Evolutionary conservation across 2,329 filamentous ascomycete genomes (phyloP).

Genomic region (Arthrobotrys pseudoclavata): DNA sequence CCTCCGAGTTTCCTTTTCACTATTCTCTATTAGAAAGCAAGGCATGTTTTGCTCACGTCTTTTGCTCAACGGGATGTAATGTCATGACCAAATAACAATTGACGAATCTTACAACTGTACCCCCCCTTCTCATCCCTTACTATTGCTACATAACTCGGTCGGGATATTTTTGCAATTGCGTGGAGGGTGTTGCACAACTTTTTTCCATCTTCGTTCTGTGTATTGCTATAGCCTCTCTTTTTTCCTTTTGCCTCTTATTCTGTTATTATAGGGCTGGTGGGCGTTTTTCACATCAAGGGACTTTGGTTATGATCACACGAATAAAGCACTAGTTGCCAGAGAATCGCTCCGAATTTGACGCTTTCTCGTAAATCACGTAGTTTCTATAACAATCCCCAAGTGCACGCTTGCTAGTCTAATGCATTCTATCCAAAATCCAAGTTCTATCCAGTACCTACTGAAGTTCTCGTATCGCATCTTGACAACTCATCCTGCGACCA

Average conservation of each 20-base stretch:
- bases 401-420: slow-evolving; percentile 23
- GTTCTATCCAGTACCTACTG: too few species aligned
- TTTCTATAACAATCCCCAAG: neutral
- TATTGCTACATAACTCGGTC: slow-evolving; percentile 28
- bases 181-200: neutral
- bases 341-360: slow-evolving; percentile 33
- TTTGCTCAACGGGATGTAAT: slow-evolving; percentile 44
- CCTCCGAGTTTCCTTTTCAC: slow-evolving; percentile 35
- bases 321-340: slow-evolving; percentile 60
- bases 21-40: slow-evolving; percentile 26
- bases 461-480: neutral
- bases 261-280: slow-evolving; percentile 59
- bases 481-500: slow-evolving; percentile 69
- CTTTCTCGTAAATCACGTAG: neutral
- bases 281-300: slow-evolving; percentile 58
- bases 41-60: slow-evolving; percentile 2
- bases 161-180: slow-evolving; percentile 24
- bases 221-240: slow-evolving; percentile 45
- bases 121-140: neutral
- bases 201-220: slow-evolving; percentile 36
- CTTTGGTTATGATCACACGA: slow-evolving; percentile 59
- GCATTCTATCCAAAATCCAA: slow-evolving; percentile 5
- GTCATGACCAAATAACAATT: slow-evolving; percentile 59
- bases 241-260: slow-evolving; percentile 29
- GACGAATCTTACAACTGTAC: slow-evolving; percentile 31